These are phyloP conservation scores for Aspergillus phoenicis DNA, from an alignment of 2,329 filamentous ascomycete genomes.

Conservation along the genomic window DNA sequence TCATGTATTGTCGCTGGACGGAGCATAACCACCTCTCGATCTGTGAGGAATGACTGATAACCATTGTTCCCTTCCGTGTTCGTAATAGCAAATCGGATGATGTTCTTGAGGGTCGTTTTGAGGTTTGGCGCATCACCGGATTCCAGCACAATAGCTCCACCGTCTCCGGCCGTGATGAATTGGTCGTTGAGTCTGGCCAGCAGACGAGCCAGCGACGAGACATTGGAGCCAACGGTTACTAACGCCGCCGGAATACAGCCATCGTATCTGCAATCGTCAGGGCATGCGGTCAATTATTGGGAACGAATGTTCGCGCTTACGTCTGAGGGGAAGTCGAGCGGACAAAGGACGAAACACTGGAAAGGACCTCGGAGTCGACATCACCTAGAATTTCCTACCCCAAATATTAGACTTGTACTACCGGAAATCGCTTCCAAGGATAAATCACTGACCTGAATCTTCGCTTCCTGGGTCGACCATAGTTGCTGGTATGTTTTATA, in stretches of 20 bases:
- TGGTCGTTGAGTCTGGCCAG: conserved; percentile 41
- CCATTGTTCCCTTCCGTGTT: conserved; percentile 42
- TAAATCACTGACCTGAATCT: conserved; percentile 39
- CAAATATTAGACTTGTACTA: conserved; percentile 13
- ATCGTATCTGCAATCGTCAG: conserved; percentile 35
- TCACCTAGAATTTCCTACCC: conserved; percentile 39
- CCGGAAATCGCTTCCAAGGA: neutral
- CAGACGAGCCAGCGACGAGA: conserved; percentile 44
- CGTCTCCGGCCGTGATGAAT: conserved; percentile 34
- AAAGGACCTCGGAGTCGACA: conserved; percentile 44
- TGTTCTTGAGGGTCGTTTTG: conserved; percentile 50
- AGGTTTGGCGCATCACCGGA: conserved; percentile 50
- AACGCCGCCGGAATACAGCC: conserved; percentile 46
- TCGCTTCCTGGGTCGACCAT: conserved; percentile 43
- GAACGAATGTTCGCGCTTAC: conserved; percentile 29
- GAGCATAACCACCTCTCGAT: conserved; percentile 38
- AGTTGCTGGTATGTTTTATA: conserved; percentile 41
- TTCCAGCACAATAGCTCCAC: conserved; percentile 45
- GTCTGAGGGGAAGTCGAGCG: conserved; percentile 35
- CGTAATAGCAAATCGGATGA: conserved; percentile 46
- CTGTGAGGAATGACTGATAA: conserved; percentile 42
- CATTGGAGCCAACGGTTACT: conserved; percentile 48
- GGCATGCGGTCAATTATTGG: neutral
- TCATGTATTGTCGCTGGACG: neutral
- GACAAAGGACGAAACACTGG: conserved; percentile 43